These are phyloP conservation scores for Graphilbum sp. DNA, from an alignment of 2,329 filamentous ascomycete genomes.

Conservation along the genomic window DNA sequence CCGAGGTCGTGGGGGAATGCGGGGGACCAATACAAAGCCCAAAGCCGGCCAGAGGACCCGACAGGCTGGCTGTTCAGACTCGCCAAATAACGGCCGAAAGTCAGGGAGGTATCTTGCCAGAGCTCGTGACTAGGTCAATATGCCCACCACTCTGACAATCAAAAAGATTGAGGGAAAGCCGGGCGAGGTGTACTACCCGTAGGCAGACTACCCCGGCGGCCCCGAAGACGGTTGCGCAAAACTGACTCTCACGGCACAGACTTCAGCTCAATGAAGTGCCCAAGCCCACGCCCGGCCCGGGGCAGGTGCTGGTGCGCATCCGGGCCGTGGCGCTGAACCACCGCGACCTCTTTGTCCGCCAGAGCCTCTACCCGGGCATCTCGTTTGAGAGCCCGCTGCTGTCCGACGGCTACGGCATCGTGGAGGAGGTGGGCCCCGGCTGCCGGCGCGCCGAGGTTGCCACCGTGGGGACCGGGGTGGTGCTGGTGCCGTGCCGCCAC, in stretches of 20 bases:
- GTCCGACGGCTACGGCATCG: conserved; percentile 65
- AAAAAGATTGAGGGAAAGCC: conserved; percentile 58
- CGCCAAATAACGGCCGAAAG: neutral
- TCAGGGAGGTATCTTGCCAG: too few relatives aligned
- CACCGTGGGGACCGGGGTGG: conserved; percentile 48
- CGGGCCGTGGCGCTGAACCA: conserved; percentile 79
- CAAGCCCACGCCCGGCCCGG: conserved; percentile 43
- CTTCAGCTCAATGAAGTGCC: conserved; percentile 44
- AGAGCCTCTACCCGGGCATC: conserved; percentile 76
- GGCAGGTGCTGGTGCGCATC: conserved; percentile 60
- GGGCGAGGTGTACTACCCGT: conserved; percentile 77
- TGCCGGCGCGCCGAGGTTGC: conserved; percentile 19
- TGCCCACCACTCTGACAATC: conserved; percentile 44
- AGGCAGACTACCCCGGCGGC: conserved; percentile 13
- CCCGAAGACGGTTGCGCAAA: too few relatives aligned
- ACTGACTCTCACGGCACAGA: conserved; percentile 16
- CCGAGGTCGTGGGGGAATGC: too few relatives aligned
- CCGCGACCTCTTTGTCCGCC: conserved; percentile 85
- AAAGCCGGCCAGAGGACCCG: too few relatives aligned
- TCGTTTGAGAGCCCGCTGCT: conserved; percentile 66
- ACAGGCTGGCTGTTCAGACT: neutral
- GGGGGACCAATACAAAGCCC: too few relatives aligned
- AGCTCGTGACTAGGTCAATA: conserved; percentile 17
- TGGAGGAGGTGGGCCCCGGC: conserved; percentile 45
- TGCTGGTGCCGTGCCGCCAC: conserved; percentile 62